phyloP scores from a whole-genome alignment of 2,329 filamentous ascomycete species.

The Aureobasidium sp. region DNA sequence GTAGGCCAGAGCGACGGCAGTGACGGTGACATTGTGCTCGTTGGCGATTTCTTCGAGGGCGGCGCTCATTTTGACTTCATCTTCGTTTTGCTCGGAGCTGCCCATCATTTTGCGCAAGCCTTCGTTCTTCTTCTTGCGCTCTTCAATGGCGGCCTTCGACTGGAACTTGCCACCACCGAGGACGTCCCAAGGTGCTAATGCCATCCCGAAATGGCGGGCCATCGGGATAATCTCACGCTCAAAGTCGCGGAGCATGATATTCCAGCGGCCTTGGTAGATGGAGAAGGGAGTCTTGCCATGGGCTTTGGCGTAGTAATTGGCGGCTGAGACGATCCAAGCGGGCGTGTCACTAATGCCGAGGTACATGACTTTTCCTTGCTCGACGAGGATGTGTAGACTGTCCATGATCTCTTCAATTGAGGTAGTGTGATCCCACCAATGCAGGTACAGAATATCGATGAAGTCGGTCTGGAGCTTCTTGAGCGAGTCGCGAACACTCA shows the following conservation, averaged over 20 bases:
- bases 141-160: conserved; percentile 25
- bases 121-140: conserved; percentile 20
- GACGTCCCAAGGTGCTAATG: conserved; percentile 37
- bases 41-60: conserved; percentile 53
- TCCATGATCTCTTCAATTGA: conserved; percentile 32
- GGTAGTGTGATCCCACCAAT: conserved; percentile 41
- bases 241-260: conserved; percentile 28
- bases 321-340: conserved; percentile 28
- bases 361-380: conserved; percentile 30
- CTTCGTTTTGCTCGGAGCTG: conserved; percentile 34
- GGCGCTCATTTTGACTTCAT: conserved; percentile 44
- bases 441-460: conserved; percentile 19
- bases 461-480: conserved; percentile 24
- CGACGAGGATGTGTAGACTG: conserved; percentile 27
- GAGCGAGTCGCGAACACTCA: conserved; percentile 31
- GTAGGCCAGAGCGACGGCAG: conserved; percentile 46
- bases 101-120: conserved; percentile 26
- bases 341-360: conserved; percentile 31
- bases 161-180: conserved; percentile 47
- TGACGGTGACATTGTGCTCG: conserved; percentile 49
- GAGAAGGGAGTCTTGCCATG: conserved; percentile 30
- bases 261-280: conserved; percentile 33
- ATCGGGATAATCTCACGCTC: conserved; percentile 35
- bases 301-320: conserved; percentile 28
- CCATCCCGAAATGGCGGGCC: conserved; percentile 31